A percentile compares a stretch with the other conserved stretches of the same genome.
phyloP scores from a whole-genome alignment of 2,329 filamentous ascomycete species.

The Sarocladiaceae sp. region DNA sequence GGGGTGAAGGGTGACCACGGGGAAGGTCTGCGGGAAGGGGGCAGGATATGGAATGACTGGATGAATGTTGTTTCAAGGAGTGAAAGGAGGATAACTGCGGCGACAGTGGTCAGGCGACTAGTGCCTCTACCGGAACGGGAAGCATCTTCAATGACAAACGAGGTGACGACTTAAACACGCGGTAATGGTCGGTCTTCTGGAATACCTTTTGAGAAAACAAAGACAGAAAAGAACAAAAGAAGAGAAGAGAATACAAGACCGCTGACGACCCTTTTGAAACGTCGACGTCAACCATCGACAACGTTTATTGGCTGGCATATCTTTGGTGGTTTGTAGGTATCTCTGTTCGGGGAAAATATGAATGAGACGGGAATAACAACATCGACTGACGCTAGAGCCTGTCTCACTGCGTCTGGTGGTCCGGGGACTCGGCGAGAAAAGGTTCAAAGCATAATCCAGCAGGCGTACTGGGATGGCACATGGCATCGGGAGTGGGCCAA shows the following conservation, averaged over 20 bases:
- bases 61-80: constrained; percentile 1
- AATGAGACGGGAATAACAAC: too few species aligned
- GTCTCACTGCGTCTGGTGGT: too few species aligned
- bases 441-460: too few species aligned
- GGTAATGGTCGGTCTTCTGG: constrained; percentile 8
- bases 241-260: constrained; percentile 3
- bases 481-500: too few species aligned
- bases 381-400: too few species aligned
- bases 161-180: constrained; percentile 7
- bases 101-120: not conserved
- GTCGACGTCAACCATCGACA: too few species aligned
- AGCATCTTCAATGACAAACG: constrained; percentile 9
- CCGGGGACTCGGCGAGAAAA: too few species aligned
- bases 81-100: not conserved
- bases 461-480: too few species aligned
- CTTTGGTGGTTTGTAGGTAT: too few species aligned
- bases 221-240: constrained; percentile 4
- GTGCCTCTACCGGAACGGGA: constrained; percentile 5
- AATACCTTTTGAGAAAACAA: not conserved
- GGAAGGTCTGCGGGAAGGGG: not conserved
- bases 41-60: not conserved
- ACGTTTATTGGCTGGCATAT: not conserved
- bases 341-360: too few species aligned
- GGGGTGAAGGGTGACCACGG: not conserved
- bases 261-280: not conserved